Base-by-base conservation (phyloP, 208 protist species). In the Acanthamoeba lugdunensis region DNA sequence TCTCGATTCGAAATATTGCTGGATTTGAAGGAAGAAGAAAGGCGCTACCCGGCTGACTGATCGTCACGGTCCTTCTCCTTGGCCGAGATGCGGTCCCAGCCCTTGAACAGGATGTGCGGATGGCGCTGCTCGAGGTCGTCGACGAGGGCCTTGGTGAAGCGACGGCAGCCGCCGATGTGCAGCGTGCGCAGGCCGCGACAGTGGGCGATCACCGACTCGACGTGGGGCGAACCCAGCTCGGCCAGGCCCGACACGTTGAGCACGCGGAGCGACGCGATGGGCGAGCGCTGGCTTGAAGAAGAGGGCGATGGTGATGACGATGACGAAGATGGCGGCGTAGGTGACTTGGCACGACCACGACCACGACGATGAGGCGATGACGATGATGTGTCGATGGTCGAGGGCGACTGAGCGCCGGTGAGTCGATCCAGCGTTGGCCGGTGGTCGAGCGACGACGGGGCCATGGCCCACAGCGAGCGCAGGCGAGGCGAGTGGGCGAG, bases 31-130 rank as follows among this genome's bases (percentile, higher is more conserved):
- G n/a, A 58, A 11, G 6, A 4, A 18, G 14, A 58, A 4, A 11
- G 2, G 56, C 2, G 18, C 1, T 61, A 25, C 18, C 2, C 21
- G 41, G 41, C 2, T 5, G 41, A 48, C 4, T 48, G 41, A 48
- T 48, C 41, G 6, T 48, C 41, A 11, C 41, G 2, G 41, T n/a
- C n/a, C n/a, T n/a, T n/a, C n/a, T 4, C 41, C 41, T 48, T 48
- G 41, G 41, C 41, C 9, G 41, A 25, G 56, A 61, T n/a, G 73
- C 45, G 30, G 28, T 82, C 30, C 73, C 45, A 52, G 37, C 73
- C 41, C 73, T 82, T 82, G 73, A 82, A 54, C 41, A 82, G 30
- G 33, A 82, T 50, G 3, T 14, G 73, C 30, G 73, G 73, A 8
- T 82, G 25, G 14, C n/a, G 30, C 9, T n/a, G 33, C 45, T 82